A percentile compares a stretch with the other conserved stretches of the same genome.
These are phyloP conservation scores for Cercospora sesami DNA, from an alignment of 2,329 filamentous ascomycete genomes.

Conservation along the genomic window DNA sequence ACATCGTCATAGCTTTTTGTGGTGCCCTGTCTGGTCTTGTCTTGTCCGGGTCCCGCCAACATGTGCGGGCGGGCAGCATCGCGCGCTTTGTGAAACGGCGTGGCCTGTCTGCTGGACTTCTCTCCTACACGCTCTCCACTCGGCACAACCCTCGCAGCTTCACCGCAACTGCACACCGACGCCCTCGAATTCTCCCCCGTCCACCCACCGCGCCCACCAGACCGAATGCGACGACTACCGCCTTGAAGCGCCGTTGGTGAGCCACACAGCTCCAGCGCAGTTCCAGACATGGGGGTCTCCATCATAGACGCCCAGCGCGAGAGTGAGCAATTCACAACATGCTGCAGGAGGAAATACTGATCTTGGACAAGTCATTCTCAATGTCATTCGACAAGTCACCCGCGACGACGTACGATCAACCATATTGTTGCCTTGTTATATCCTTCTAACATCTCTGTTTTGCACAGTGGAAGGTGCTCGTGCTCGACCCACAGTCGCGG, in stretches of 20 bases:
- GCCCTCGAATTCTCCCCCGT: not conserved
- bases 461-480: slow-evolving; percentile 88
- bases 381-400: slow-evolving; percentile 74
- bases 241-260: slow-evolving; percentile 7
- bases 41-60: slow-evolving; percentile 4
- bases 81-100: slow-evolving; percentile 2
- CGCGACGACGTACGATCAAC: slow-evolving; percentile 61
- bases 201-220: not conserved
- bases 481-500: slow-evolving; percentile 80
- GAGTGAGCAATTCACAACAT: slow-evolving; percentile 51
- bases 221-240: slow-evolving; percentile 8
- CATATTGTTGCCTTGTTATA: slow-evolving; percentile 9
- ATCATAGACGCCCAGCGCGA: slow-evolving; percentile 82
- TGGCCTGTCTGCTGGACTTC: not conserved
- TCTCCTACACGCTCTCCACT: not conserved
- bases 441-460: slow-evolving; percentile 22
- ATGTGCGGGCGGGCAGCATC: not conserved
- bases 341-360: not conserved
- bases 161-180: not conserved
- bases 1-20: slow-evolving; percentile 8
- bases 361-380: slow-evolving; percentile 53
- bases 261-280: slow-evolving; percentile 9
- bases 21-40: not conserved
- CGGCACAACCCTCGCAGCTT: not conserved
- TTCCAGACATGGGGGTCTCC: slow-evolving; percentile 65